phyloP scores from a whole-genome alignment of 73 alveolate species.

The Tetrahymena thermophila region DNA sequence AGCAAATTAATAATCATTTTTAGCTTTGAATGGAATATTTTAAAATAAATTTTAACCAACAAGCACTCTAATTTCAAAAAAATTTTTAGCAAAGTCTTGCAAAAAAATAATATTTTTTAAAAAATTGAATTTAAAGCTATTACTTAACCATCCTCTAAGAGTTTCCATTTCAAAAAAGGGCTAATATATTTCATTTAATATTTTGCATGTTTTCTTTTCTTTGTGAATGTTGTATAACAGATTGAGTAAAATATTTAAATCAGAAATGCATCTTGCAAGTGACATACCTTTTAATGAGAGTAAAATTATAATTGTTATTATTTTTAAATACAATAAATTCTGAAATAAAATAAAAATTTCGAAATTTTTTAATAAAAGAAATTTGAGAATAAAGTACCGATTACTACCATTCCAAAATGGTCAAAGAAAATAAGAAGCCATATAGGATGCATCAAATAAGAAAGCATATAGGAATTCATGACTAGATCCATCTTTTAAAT shows the following conservation, averaged over 20 bases:
- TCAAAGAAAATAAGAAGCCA: neutral
- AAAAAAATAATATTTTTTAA: neutral
- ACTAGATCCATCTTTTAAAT: neutral
- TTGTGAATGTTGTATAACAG: neutral
- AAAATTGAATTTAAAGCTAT: neutral
- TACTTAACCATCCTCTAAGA: neutral
- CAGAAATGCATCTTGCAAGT: neutral
- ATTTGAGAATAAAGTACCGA: neutral
- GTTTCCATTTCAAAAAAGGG: neutral
- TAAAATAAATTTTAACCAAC: too few relatives aligned
- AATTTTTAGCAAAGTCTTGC: too few relatives aligned
- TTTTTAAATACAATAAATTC: neutral
- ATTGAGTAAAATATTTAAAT: neutral
- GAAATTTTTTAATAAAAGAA: neutral
- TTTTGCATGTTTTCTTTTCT: neutral
- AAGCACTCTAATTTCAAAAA: too few relatives aligned
- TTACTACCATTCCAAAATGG: neutral
- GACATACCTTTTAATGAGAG: neutral
- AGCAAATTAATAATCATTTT: too few relatives aligned
- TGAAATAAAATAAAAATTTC: neutral
- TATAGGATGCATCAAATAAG: neutral
- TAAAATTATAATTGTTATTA: too few relatives aligned
- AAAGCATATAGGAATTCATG: neutral
- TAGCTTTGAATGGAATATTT: too few relatives aligned
- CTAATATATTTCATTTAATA: neutral